Conservation (phyloP, 768 basidiomycete genomes). For the Phlegmacium glaucopus region DNA sequence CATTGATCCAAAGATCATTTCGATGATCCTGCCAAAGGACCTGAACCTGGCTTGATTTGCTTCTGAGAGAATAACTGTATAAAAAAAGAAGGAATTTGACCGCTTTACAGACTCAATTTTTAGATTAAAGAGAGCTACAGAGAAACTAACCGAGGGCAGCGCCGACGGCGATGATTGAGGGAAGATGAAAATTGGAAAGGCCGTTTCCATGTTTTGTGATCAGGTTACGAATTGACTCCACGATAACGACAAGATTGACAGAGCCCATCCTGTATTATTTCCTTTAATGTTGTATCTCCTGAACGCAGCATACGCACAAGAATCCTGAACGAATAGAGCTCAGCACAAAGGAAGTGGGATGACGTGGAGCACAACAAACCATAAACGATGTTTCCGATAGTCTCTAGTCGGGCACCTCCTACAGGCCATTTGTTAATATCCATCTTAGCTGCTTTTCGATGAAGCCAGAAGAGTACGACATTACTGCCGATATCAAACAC, state of each 20-base stretch:
- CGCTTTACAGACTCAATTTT: slow-evolving; percentile 35
- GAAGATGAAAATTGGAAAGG: slow-evolving; percentile 67
- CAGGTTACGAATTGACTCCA: slow-evolving; percentile 79
- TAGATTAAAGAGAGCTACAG: neutral
- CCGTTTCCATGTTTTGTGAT: slow-evolving; percentile 51
- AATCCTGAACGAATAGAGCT: slow-evolving; percentile 19
- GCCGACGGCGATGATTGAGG: slow-evolving; percentile 79
- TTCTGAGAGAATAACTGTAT: slow-evolving; percentile 78
- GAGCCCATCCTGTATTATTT: slow-evolving; percentile 72
- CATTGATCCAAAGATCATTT: slow-evolving; percentile 87
- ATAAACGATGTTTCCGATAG: slow-evolving; percentile 86
- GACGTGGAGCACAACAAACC: slow-evolving; percentile 36
- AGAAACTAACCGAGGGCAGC: slow-evolving; percentile 66
- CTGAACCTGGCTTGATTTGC: slow-evolving; percentile 84
- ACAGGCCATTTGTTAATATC: slow-evolving; percentile 91
- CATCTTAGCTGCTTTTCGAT: slow-evolving; percentile 65
- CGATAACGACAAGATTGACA: slow-evolving; percentile 88
- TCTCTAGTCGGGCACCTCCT: slow-evolving; percentile 86
- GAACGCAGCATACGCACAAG: slow-evolving; percentile 18
- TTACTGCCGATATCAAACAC: slow-evolving; percentile 84
- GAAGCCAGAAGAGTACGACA: slow-evolving; percentile 74
- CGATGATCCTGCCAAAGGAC: slow-evolving; percentile 98
- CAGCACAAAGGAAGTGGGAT: slow-evolving; percentile 24
- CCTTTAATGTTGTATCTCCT: neutral
- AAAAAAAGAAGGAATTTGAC: slow-evolving; percentile 86